Base-by-base conservation (phyloP, 768 basidiomycete species). In the Boletus tomentosulus region DNA sequence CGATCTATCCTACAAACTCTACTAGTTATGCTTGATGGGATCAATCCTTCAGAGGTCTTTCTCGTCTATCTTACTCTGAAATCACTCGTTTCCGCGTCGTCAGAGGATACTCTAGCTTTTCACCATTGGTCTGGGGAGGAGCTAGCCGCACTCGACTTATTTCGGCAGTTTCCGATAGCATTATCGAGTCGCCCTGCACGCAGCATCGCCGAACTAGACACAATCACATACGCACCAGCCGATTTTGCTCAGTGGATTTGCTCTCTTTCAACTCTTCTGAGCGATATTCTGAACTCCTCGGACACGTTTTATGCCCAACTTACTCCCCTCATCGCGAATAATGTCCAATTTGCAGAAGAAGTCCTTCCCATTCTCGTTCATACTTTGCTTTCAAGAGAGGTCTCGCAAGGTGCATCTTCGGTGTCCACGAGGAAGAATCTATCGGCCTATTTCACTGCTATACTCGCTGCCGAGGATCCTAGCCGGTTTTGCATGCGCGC, bases 361-460 rank as follows among this genome's bases (percentile, higher is more conserved):
- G 68, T 87, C 15, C 73, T 96, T 6, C 92, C 95, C 0, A 71
- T 89, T 28, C 74, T 97, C 31, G 82, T 95, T 15, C 86, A 92
- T 60, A 78, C 79, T 1, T 56, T 87, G 3, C 76, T 98, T 10
- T 74, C 71, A 48, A 54, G 45, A 28, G 66, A 69, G 35, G 52
- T 50, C 42, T 61, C 52, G 13, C 54, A 61, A 12, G 50, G 49
- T 24, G 31, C 25, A 45, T 42, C 52, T 3, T 46, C 37, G 4
- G 35, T 25, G 19, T 53, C 62, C 19, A 46, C 58, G 33, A 48
- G 57, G 62, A 55, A 50, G 59, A n/a, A 62, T 58, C 50, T 70
- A 15, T 59, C 61, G 19, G 47, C 52, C 34, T 62, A 66, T 51
- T 61, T 62, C 37, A 63, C 61, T 51, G 53, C 58, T 66, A 49